phyloP scores from a whole-genome alignment of 768 basidiomycete species.

The Lepiota venenata region DNA sequence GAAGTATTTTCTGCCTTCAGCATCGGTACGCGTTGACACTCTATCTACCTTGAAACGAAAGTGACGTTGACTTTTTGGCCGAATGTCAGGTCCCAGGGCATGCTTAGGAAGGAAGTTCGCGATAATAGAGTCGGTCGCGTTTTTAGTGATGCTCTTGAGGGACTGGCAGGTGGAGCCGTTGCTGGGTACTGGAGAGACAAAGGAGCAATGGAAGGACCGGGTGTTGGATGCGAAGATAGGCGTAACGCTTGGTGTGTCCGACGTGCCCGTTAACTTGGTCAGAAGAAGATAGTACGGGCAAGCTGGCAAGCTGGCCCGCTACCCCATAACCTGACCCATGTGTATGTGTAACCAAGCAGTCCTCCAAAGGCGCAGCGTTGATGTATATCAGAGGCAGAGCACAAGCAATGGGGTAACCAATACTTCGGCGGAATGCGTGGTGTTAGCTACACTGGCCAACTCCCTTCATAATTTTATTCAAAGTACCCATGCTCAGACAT shows the following conservation, averaged over 20 bases:
- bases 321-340: no score
- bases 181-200: slow-evolving; percentile 35
- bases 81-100: slow-evolving; percentile 38
- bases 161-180: slow-evolving; percentile 51
- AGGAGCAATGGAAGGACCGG: slow-evolving; percentile 31
- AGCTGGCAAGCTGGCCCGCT: no score
- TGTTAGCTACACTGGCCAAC: no score
- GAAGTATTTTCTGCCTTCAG: slow-evolving; percentile 47
- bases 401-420: no score
- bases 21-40: slow-evolving; percentile 26
- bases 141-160: slow-evolving; percentile 47
- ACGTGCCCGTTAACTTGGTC: slow-evolving; percentile 24
- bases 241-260: slow-evolving; percentile 31
- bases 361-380: no score
- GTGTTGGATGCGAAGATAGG: slow-evolving; percentile 34
- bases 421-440: no score
- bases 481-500: no score
- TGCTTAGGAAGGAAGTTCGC: slow-evolving; percentile 60
- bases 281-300: no score
- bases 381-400: no score
- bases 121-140: slow-evolving; percentile 45
- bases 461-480: no score
- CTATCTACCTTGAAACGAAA: background rate
- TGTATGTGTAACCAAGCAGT: no score
- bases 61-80: background rate